Base-by-base conservation (phyloP, 1,139 yeast genomes). In the Suhomyces chickasaworum region DNA sequence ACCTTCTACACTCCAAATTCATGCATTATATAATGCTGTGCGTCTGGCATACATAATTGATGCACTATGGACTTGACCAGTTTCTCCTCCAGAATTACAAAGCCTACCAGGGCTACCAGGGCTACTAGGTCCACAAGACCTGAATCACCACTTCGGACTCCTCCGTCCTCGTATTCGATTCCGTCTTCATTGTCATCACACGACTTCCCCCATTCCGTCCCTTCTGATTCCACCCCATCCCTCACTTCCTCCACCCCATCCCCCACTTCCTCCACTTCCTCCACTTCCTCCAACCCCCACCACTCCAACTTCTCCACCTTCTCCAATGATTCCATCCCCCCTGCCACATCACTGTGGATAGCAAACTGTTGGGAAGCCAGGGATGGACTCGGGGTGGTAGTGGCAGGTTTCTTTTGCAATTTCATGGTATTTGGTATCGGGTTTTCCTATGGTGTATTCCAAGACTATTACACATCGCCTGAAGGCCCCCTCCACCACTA, bases 391-490 rank as follows among this genome's bases (percentile, higher is more conserved):
- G 41, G 30, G 3, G 47, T 46, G 10, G 43, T 48, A 3, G n/a
- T 59, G 3, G 61, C 71, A 1, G 73, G 73, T 1, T 68, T 68
- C 44, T 41, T 66, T 4, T 58, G 66, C 30, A 66, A 67, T 41
- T 68, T 68, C 48, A 57, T 65, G 50, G 69, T 67, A 1, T 67
- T 68, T 49, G 73, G 73, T 0, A 58, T 65, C 7, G 59, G 64
- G 5, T 68, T 68, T 50, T 60, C 71, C 12, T 68, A 63, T 49
- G 73, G 73, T 48, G 66, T 68, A 7, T 66, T 63, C 41, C 72
- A 68, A 45, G 72, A 68, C 27, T 68, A 53, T 47, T 68, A 68
- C 43, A 56, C 63, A 1, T 57, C 69, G 1, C 13, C 44, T 7
- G 27, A 39, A 2, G 73, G 73, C 1, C 72, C 73, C 2, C 52